Evolutionary conservation across 169 alveolate species (phyloP), one percentile per base, ranked within the genome.

Genomic region (Eimeria tenella): DNA sequence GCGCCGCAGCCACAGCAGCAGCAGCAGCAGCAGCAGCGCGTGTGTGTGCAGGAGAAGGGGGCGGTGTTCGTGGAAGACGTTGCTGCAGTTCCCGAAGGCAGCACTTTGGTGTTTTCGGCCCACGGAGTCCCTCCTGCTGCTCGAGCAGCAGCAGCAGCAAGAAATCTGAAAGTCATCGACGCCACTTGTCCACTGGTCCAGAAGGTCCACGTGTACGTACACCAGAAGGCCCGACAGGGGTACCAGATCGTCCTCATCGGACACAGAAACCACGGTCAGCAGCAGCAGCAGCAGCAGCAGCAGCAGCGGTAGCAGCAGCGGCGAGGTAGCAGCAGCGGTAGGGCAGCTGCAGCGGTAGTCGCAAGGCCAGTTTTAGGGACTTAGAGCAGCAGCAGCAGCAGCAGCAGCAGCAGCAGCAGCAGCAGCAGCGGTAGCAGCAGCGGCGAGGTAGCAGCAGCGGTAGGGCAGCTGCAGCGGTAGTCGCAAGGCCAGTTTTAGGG

Each of bases 161-260:
- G 97, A 71, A 94, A 96, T 11, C 86, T 97, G 42, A 77, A 86
- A 11, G 98, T 95, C 68, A 96, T 97, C 52, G 98, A 97, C 84
- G 98, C 98, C 31, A 96, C 98, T 4, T 97, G 98, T 81, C 98
- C 98, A 13, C 94, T 97, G 53, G 98, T 97, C 62, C 96, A 93
- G 93, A 97, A 97, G 94, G 98, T 97, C 53, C 98, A 97, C 63
- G 98, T 97, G 21, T 97, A 97, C 82, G 98, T 96, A 71, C 94
- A 96, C 89, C 75, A 96, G 93, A 96, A 96, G 96, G 97, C 98
- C 21, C 95, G 94, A 86, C 97, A 96, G 86, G 98, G 98, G 25
- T 96, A 96, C 94, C 70, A 96, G 62, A 97, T 97, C 74, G 94
- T 97, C 5, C 68, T 97, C 9, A 97, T 97, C n/a, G 98, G 98